Evolutionary conservation across 345 rosid species (phyloP), one percentile per base, ranked within the genome.

Genomic region (Garcia nutans): DNA sequence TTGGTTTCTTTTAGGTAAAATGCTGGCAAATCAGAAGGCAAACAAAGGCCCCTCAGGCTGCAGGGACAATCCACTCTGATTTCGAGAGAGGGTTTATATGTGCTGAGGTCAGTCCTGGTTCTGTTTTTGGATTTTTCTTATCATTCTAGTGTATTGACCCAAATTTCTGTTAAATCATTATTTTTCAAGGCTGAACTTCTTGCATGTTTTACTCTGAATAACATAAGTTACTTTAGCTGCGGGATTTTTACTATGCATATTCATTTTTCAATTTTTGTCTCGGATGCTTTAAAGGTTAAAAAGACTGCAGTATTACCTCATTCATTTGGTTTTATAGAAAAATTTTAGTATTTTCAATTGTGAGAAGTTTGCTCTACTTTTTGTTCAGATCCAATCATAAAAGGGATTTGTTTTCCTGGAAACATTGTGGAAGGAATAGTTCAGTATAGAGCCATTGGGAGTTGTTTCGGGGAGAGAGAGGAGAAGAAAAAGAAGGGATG

Each of bases 1-100:
- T 71, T 60, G 74, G 50, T 47, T 56, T 70, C 72, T 79, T 82
- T 47, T 86, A 96, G 99, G 99, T 96, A 44, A 96, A 89, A 61
- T 93, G 99, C 89, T 96, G 99, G 99, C 99, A 96, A 83, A 96
- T 96, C 82, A 82, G 99, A 81, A 80, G 95, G 60, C 98, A 83
- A 82, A 73, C 96, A 73, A 96, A 96, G 85, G 98, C 99, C 72
- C 99, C 99, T 75, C 99, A 96, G 82, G 97, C 99, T 76, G 99
- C 98, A 57, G 99, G 99, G 80, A 8, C 97, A 55, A 96, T 96
- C 75, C 99, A 96, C 81, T 56, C 91, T 79, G 98, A 96, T 83
- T 96, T 96, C 81, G 98, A 96, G 87, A 92, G 80, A 84, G 99
- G 99, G 24, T 96, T 96, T 80, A 93, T 96, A 65, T 96, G 99